Evolutionary conservation across 768 basidiomycete species (phyloP), one percentile per base, ranked within the genome.

Genomic region (Leucosporidium yakuticum): DNA sequence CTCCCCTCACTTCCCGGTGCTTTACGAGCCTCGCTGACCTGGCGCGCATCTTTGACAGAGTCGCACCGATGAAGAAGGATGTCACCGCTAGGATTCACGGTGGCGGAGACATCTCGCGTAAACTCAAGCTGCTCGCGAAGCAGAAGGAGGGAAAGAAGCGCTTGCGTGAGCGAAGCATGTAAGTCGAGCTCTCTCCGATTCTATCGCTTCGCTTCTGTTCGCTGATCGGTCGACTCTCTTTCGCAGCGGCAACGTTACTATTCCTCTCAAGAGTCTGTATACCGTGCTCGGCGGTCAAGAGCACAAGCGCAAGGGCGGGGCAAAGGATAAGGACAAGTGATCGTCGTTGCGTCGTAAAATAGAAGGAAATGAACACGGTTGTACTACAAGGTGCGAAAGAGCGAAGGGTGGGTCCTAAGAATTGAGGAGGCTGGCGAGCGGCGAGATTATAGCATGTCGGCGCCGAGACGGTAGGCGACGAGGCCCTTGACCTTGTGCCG

Each of bases 401-500:
- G 14, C 27, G 25, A 47, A 47, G 36, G 39, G 19, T 20, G 39
- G 39, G 39, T 44, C 39, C 11, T 44, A 15, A 44, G 14, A 2
- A 15, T n/a, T 12, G 49, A 31, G 63, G 47, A 23, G 48, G 59
- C n/a, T 9, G 63, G 8, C 36, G 6, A 44, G 39, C 39, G 39
- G 39, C 39, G 39, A 44, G 50, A 17, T 65, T 5, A 62, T 19
- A 62, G 32, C 19, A 39, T 39, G 31, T 62, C 62, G 36, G 49
- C 39, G 20, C 63, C 51, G 23, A 32, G 31, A 25, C 51, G 47
- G 81, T 97, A 98, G 7, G 94, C 93, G 57, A 98, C 95, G 90
- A 97, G 91, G 8, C 94, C 92, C 78, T 97, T 90, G 77, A 99
- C 90, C 65, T 91, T 86, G 77, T 99, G 96, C n/a, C 94, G 86